A percentile compares a stretch with the other conserved stretches of the same genome.
Conservation (phyloP, 305 asterid species). For the Solanum chacoense region DNA sequence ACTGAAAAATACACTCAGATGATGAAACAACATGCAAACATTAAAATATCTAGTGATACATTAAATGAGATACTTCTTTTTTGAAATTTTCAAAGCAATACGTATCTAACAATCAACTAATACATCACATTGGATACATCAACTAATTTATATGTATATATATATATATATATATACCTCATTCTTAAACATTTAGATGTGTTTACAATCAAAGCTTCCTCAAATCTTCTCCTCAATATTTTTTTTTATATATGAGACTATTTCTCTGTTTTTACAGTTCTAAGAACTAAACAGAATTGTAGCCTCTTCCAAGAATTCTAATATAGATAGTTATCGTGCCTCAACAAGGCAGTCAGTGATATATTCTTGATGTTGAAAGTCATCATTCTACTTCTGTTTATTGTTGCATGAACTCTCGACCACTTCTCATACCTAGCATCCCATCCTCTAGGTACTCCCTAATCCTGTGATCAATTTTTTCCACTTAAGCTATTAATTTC, state of each 20-base stretch:
- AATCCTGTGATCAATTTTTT: background rate
- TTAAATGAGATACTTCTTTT: background rate
- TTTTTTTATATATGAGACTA: background rate
- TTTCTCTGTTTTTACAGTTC: background rate
- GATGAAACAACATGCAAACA: background rate
- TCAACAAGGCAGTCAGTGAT: background rate
- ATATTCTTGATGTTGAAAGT: background rate
- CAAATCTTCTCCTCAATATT: background rate
- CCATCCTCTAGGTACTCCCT: background rate
- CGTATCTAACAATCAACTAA: background rate
- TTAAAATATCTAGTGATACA: background rate
- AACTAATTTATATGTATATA: background rate
- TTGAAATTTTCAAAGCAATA: background rate
- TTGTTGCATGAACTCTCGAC: background rate
- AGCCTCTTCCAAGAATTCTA: background rate
- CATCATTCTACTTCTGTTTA: background rate
- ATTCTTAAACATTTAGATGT: background rate
- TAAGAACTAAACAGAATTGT: background rate
- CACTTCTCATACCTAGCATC: background rate
- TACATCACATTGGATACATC: background rate
- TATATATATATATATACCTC: background rate
- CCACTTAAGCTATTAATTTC: background rate
- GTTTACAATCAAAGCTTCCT: background rate
- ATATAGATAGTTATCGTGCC: background rate
- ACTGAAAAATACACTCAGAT: background rate